Percentiles rank a stretch among this genome's conserved stretches.
Conservation (phyloP, 139 green algal species). For the Parachlorella kessleri region DNA sequence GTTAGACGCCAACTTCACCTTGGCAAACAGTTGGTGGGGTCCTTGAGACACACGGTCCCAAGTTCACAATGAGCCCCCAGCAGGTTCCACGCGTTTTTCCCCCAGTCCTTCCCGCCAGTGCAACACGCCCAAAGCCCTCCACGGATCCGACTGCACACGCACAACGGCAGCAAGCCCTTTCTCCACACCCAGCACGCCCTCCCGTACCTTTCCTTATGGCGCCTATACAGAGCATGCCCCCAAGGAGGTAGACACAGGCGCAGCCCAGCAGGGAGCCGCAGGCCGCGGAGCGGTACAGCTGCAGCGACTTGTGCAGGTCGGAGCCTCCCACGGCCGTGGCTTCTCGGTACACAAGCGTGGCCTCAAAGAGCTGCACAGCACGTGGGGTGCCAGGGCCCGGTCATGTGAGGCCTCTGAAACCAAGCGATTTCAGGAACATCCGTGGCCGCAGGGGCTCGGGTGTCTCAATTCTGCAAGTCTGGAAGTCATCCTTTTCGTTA, state of each 20-base stretch:
- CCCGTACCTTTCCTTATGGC: slow-evolving; percentile 18
- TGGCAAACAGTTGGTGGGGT: too few relatives aligned
- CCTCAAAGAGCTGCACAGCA: slow-evolving; percentile 25
- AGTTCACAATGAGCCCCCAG: too few relatives aligned
- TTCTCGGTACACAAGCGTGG: slow-evolving; percentile 34
- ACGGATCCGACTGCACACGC: not conserved
- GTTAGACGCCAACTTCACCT: too few relatives aligned
- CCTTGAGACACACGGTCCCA: too few relatives aligned
- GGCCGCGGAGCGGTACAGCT: slow-evolving; percentile 28
- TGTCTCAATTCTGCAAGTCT: not conserved
- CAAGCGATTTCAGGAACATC: not conserved
- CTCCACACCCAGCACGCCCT: not conserved
- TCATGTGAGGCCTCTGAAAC: not conserved
- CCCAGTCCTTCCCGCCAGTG: not conserved
- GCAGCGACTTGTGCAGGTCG: slow-evolving; percentile 32
- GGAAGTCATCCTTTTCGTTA: too few relatives aligned
- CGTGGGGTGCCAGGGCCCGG: not conserved
- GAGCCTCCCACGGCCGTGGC: slow-evolving; percentile 9
- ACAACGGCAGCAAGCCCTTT: not conserved
- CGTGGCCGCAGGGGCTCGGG: not conserved
- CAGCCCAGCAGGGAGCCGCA: slow-evolving; percentile 21
- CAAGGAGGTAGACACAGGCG: slow-evolving; percentile 26
- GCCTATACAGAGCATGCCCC: slow-evolving; percentile 34
- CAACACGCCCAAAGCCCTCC: not conserved
- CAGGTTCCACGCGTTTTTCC: not conserved